Evolutionary conservation across 805 yeast genomes (phyloP).

Genomic region (Sugiyamaella smithiae): DNA sequence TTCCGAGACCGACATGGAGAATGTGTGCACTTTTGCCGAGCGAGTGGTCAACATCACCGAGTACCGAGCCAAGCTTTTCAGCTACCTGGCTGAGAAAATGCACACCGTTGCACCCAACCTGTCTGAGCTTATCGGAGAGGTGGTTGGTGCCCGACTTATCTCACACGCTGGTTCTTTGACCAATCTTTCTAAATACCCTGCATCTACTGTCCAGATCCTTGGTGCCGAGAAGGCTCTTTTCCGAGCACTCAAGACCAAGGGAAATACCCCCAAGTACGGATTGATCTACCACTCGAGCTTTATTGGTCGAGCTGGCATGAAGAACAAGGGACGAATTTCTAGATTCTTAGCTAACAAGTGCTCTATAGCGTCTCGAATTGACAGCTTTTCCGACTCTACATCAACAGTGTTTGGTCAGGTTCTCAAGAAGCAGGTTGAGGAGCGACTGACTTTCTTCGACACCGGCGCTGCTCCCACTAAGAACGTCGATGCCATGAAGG

Average conservation of each 20-base stretch:
- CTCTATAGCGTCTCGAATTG: constrained; percentile 98
- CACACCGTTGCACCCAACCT: constrained; percentile 96
- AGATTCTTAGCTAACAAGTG: constrained; percentile 98
- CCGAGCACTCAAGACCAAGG: constrained; percentile 94
- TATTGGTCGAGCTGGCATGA: constrained; percentile 89
- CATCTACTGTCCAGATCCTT: constrained; percentile 95
- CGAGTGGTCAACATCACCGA: constrained; percentile 90
- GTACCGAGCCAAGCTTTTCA: constrained; percentile 79
- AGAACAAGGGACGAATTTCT: constrained; percentile 98
- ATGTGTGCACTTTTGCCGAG: constrained; percentile 86
- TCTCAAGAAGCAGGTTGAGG: constrained; percentile 95
- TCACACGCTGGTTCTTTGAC: constrained; percentile 98
- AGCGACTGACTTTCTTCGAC: constrained; percentile 91
- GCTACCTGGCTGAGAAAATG: constrained; percentile 93
- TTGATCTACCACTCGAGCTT: constrained; percentile 92
- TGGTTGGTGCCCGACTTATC: constrained; percentile 96
- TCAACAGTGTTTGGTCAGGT: constrained; percentile 84
- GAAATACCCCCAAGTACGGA: constrained; percentile 96
- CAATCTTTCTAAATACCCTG: constrained; percentile 95
- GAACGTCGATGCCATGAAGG: constrained; percentile 89
- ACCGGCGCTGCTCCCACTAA: constrained; percentile 97
- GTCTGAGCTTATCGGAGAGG: constrained; percentile 96
- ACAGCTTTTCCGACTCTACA: constrained; percentile 94
- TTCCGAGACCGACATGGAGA: constrained; percentile 90
- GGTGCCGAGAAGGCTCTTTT: constrained; percentile 97